A percentile compares a stretch with the other conserved stretches of the same genome.
These are phyloP conservation scores for Oleoguttula mirabilis DNA, from an alignment of 495 filamentous ascomycete genomes.

Conservation along the genomic window DNA sequence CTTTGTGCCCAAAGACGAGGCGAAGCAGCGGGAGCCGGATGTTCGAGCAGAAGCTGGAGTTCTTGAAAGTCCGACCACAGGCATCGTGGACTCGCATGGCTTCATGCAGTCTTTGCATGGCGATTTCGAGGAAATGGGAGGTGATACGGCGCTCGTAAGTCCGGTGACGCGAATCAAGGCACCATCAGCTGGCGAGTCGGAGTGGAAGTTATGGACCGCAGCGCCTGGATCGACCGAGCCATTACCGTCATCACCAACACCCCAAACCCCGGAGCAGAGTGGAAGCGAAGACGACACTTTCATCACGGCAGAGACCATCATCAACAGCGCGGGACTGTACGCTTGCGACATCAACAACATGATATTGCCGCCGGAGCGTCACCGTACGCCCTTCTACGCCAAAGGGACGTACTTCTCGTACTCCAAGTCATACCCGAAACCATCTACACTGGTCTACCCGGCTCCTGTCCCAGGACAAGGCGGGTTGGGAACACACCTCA, in stretches of 20 bases:
- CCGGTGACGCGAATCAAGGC: constrained; percentile 48
- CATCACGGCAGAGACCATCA: constrained; percentile 60
- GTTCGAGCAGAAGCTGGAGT: constrained; percentile 59
- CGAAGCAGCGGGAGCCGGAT: constrained; percentile 53
- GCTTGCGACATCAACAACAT: constrained; percentile 72
- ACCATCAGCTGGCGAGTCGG: constrained; percentile 34
- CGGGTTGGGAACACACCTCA: constrained; percentile 87
- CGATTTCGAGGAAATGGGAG: constrained; percentile 63
- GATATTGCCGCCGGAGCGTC: constrained; percentile 51
- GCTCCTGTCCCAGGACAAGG: constrained; percentile 66
- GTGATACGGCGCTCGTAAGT: constrained; percentile 55
- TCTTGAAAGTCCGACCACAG: constrained; percentile 71
- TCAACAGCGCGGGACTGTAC: constrained; percentile 77
- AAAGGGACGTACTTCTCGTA: constrained; percentile 97
- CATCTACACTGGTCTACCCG: constrained; percentile 74
- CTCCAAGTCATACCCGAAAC: constrained; percentile 47
- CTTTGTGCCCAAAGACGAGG: constrained; percentile 52
- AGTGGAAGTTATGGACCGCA: constrained; percentile 45
- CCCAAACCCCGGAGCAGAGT: constrained; percentile 6
- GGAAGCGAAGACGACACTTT: constrained; percentile 37
- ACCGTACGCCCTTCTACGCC: constrained; percentile 60
- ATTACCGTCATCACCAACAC: constrained; percentile 11
- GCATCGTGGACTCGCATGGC: constrained; percentile 79
- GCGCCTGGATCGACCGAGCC: constrained; percentile 30
- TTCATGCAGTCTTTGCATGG: constrained; percentile 72